Evolutionary conservation across 257 asterid genomes (phyloP), one percentile per base, ranked within the genome.

Genomic region (Anisodus acutangulus): DNA sequence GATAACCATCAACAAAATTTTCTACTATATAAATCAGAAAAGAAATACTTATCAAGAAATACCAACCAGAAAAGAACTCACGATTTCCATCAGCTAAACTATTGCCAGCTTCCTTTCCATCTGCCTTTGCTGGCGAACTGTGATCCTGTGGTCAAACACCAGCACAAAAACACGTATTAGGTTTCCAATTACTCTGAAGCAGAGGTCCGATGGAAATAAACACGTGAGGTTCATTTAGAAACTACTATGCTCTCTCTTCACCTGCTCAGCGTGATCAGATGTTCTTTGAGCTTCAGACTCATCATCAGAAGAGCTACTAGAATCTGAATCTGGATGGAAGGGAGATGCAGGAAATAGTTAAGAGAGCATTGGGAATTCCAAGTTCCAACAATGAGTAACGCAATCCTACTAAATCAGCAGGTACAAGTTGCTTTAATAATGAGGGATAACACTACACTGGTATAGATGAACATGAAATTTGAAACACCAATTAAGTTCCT

Each of bases 271-370:
- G 57, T 86, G 89, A 60, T 84, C 78, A 84, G 85, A 87, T 86
- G 84, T 88, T 82, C 88, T 90, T 66, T 88, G 88, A 87, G 87
- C 83, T 80, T 86, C 92, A 74, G 91, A 90, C 66, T 90, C 95
- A 81, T 89, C 83, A 83, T 87, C 91, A 35, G 93, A 89, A 41
- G 82, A 84, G 22, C 84, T 64, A 17, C 71, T 74, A 31, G 86
- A 89, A 54, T 84, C 93, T 4, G 91, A 88, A 81, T 93, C 97
- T 93, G 89, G 88, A 86, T 31, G 55, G 83, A 70, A 58, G 22
- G 60, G 57, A 45, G 53, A 35, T 67, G 79, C 79, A 70, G 78
- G 58, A 81, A 53, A 69, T 26, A 82, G 60, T 69, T 62, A 83
- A 83, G 82, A 57, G 2, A 13, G 55, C n/a, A 58, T 13, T 74